A percentile compares a stretch with the other conserved stretches of the same genome.
Evolutionary conservation across 768 basidiomycete genomes (phyloP).

Genomic region (Leucocoprinus leucothites): DNA sequence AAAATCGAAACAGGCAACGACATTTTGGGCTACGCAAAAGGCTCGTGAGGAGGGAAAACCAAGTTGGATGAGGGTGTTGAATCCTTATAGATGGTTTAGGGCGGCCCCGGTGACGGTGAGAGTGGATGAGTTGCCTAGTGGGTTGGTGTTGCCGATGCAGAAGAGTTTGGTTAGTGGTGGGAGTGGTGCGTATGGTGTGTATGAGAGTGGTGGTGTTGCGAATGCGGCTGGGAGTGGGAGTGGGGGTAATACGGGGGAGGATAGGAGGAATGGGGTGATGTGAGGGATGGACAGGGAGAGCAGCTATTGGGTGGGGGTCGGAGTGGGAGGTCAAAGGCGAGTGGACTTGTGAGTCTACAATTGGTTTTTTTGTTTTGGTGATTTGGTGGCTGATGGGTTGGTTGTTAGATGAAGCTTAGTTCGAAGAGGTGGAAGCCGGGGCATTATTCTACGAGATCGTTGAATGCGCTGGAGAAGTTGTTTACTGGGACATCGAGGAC

Average conservation of each 20-base stretch:
- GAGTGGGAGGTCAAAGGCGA: not conserved
- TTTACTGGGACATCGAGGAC: slow-evolving; percentile 55
- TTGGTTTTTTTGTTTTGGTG: not conserved
- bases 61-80: slow-evolving; percentile 71
- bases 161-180: slow-evolving; percentile 53
- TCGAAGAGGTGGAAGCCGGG: slow-evolving; percentile 31
- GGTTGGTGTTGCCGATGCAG: slow-evolving; percentile 76
- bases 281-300: too few relatives aligned
- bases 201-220: not conserved
- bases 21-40: slow-evolving; percentile 63
- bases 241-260: not conserved
- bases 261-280: not conserved
- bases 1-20: slow-evolving; percentile 72
- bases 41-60: slow-evolving; percentile 44
- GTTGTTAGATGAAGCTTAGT: slow-evolving; percentile 20
- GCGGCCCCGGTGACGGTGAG: slow-evolving; percentile 70
- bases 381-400: not conserved
- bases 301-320: not conserved
- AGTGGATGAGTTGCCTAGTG: slow-evolving; percentile 69
- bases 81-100: slow-evolving; percentile 85
- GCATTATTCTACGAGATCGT: slow-evolving; percentile 55
- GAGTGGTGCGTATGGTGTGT: not conserved
- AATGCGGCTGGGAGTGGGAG: not conserved
- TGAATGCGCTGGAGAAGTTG: slow-evolving; percentile 59
- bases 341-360: not conserved